Evolutionary conservation across 139 green algal genomes (phyloP).

Genomic region (Chlorella sp.): DNA sequence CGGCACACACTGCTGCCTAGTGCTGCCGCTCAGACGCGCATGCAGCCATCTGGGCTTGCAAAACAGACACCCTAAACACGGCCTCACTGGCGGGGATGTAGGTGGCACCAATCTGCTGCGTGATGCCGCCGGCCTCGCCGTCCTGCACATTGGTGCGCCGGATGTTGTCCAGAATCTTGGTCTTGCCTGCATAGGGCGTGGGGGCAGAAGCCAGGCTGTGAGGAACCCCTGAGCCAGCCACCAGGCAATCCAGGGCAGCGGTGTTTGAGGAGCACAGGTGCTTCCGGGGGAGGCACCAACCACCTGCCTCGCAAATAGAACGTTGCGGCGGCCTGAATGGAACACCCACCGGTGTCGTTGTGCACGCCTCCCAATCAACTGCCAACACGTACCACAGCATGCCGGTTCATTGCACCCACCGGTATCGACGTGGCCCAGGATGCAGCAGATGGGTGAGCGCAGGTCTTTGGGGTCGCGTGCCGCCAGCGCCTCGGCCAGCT

Average conservation of each 20-base stretch:
- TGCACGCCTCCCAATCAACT: too few species aligned
- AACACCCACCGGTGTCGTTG: too few species aligned
- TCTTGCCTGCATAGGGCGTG: constrained; percentile 81
- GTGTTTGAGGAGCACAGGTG: too few species aligned
- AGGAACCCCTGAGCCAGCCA: too few species aligned
- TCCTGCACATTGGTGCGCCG: constrained; percentile 97
- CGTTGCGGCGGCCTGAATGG: too few species aligned
- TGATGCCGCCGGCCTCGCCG: constrained; percentile 98
- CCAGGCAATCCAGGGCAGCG: too few species aligned
- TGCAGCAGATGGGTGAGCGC: constrained; percentile 99
- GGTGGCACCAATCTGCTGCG: constrained; percentile 99
- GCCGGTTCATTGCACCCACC: constrained; percentile 46
- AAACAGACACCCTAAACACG: not conserved
- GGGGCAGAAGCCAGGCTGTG: not conserved
- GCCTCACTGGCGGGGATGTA: constrained; percentile 82
- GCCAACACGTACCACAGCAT: too few species aligned
- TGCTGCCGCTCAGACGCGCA: too few species aligned
- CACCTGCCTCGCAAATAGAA: too few species aligned
- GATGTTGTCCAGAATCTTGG: constrained; percentile 99
- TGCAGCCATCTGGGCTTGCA: too few species aligned
- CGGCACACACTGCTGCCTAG: too few species aligned
- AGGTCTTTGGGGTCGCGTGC: constrained; percentile 74
- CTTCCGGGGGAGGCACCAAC: too few species aligned
- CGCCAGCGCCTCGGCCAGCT: constrained; percentile 62
- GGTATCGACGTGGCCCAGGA: constrained; percentile 99